A percentile compares a stretch with the other conserved stretches of the same genome.
These are phyloP conservation scores for Chaetothyriales sp. DNA, from an alignment of 2,329 filamentous ascomycete genomes.

Conservation along the genomic window DNA sequence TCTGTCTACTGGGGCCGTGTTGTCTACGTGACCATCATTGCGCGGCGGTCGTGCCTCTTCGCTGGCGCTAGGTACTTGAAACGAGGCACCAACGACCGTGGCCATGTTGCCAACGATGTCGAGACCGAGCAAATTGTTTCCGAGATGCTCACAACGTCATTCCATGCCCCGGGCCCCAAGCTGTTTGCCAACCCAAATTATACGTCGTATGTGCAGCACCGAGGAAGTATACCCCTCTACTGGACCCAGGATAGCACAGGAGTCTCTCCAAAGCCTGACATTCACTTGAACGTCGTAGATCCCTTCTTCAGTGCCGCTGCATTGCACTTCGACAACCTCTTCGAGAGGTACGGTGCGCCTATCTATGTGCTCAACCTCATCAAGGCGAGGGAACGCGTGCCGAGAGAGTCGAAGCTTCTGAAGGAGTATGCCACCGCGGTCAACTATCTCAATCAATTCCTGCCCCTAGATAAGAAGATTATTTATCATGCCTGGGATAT, in stretches of 20 bases:
- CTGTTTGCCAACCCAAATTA: constrained; percentile 82
- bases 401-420: constrained; percentile 80
- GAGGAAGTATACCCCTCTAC: constrained; percentile 89
- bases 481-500: constrained; percentile 96
- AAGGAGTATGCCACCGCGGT: constrained; percentile 78
- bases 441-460: constrained; percentile 84
- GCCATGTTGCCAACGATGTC: constrained; percentile 95
- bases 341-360: constrained; percentile 82
- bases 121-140: constrained; percentile 98
- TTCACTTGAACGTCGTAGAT: constrained; percentile 87
- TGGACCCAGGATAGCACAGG: constrained; percentile 96
- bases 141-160: constrained; percentile 85
- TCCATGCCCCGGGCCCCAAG: constrained; percentile 75
- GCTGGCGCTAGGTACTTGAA: constrained; percentile 91
- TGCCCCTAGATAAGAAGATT: constrained; percentile 72
- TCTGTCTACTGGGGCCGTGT: constrained; percentile 69
- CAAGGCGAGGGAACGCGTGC: constrained; percentile 74
- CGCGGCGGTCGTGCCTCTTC: constrained; percentile 80
- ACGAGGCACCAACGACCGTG: constrained; percentile 82
- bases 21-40: constrained; percentile 87
- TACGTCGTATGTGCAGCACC: constrained; percentile 92
- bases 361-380: constrained; percentile 87
- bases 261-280: constrained; percentile 90
- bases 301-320: constrained; percentile 91
- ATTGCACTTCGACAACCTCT: constrained; percentile 87